A percentile compares a stretch with the other conserved stretches of the same genome.
Conservation (phyloP, 1,139 yeast species). For the Pichia sp. region DNA sequence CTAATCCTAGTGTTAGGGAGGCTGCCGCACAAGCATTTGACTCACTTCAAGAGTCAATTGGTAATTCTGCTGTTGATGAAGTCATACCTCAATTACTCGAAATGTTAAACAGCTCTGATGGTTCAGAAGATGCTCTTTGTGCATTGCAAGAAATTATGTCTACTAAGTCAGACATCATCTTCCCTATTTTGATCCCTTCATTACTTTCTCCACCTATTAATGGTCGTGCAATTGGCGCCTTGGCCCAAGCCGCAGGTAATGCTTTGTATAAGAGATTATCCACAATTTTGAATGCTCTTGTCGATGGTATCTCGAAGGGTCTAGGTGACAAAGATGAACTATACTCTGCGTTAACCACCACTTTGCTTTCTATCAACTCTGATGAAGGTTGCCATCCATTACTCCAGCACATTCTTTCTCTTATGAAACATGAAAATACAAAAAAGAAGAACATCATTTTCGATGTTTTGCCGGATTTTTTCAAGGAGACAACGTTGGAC, state of each 20-base stretch:
- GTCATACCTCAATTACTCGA: constrained; percentile 79
- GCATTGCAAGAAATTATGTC: constrained; percentile 94
- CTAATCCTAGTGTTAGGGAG: constrained; percentile 69
- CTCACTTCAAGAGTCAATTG: constrained; percentile 73
- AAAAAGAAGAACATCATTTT: constrained; percentile 64
- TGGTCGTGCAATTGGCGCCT: constrained; percentile 80
- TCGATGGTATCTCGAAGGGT: constrained; percentile 51
- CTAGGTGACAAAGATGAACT: constrained; percentile 44
- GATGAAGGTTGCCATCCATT: constrained; percentile 84
- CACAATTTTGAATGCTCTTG: constrained; percentile 66
- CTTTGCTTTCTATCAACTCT: constrained; percentile 66
- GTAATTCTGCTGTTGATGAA: constrained; percentile 83
- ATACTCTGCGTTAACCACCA: constrained; percentile 54
- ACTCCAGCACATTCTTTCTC: constrained; percentile 71
- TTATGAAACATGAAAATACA: constrained; percentile 74
- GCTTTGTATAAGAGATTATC: constrained; percentile 73
- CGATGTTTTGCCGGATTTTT: constrained; percentile 69
- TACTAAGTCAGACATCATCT: constrained; percentile 80
- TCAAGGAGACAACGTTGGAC: constrained; percentile 61
- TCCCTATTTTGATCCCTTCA: constrained; percentile 91
- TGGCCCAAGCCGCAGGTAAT: constrained; percentile 87
- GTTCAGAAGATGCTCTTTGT: constrained; percentile 71
- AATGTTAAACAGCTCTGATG: constrained; percentile 59
- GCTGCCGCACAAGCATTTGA: constrained; percentile 94
- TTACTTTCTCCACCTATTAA: constrained; percentile 80